Conservation (phyloP, 2,329 filamentous ascomycete species). For the Fonsecaea pugnacius region DNA sequence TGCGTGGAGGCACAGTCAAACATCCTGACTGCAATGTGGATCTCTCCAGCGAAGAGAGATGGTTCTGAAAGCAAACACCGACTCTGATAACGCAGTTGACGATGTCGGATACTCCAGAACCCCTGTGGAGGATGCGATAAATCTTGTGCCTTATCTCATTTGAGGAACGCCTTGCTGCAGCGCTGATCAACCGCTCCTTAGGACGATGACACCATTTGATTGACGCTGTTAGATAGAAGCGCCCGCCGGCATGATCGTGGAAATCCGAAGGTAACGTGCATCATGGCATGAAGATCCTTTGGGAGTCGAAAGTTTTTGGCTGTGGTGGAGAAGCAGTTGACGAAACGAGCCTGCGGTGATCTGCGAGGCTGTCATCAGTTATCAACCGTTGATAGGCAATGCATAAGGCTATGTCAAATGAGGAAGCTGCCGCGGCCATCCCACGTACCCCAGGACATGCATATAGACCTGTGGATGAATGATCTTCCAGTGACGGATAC, state of each 20-base stretch:
- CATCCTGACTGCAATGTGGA: conserved; percentile 7
- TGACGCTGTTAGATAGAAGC: not conserved
- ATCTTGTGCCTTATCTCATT: conserved; percentile 13
- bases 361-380: conserved; percentile 28
- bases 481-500: not conserved
- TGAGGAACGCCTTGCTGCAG: not conserved
- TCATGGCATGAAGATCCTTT: conserved; percentile 9
- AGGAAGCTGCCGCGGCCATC: conserved; percentile 14
- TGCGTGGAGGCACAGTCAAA: not conserved
- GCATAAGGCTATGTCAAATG: conserved; percentile 19
- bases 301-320: not conserved
- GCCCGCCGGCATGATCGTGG: not conserved
- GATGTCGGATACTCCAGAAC: not conserved
- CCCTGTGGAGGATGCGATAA: conserved; percentile 20
- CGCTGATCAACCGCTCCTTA: conserved; percentile 5
- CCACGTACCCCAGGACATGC: not conserved
- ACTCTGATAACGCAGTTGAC: conserved; percentile 1
- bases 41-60: conserved; percentile 12
- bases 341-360: conserved; percentile 26
- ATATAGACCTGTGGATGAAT: conserved; percentile 1
- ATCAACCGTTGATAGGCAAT: conserved; percentile 16
- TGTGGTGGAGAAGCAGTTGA: conserved; percentile 12
- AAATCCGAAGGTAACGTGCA: conserved; percentile 22
- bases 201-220: conserved; percentile 17
- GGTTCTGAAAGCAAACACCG: not conserved